Evolutionary conservation across 805 yeast species (phyloP), one percentile per base, ranked within the genome.

Genomic region (Ogataea neopini): DNA sequence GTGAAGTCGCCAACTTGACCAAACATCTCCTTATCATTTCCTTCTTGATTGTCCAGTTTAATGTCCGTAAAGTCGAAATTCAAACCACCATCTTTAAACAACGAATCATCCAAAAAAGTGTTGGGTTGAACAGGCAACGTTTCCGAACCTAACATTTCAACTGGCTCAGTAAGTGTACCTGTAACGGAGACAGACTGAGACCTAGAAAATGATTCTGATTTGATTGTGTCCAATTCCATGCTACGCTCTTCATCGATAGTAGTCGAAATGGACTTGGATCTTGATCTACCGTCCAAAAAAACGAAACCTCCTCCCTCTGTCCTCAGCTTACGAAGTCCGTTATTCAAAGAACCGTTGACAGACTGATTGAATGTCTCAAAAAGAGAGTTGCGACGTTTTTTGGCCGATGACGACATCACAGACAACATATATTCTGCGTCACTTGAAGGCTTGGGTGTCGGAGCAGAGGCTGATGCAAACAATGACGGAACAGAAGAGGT

Each of bases 401-500:
- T 53, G 17, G 43, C 41, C 13, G 52, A 38, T 14, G 44, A 22
- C 15, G 51, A 40, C 25, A 47, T 42, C 30, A 44, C 29, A 1
- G 53, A 38, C 13, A 43, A 13, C 20, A 25, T 22, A 17, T 44
- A 39, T 17, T 48, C 55, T 9, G 50, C 17, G 10, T 47, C 49
- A 13, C 46, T 29, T 17, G 39, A 7, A 29, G 40, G 49, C 26
- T 48, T 43, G 17, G 51, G 44, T 3, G 47, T 35, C n/a, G 62
- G 56, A 13, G 58, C 54, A 1, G 64, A 50, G 2, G 63, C 66
- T 7, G 67, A 63, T 4, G 66, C 59, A 45, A 62, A 62, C 33
- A 62, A 44, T 1, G 66, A 62, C 7, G 67, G 63, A 37, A 58
- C 53, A 18, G 49, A 41, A 10, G 55, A 30, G 6, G 55, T 50